These are phyloP conservation scores for Thalassiosira allenii DNA, from an alignment of 352 stramenopile genomes.

Conservation along the genomic window DNA sequence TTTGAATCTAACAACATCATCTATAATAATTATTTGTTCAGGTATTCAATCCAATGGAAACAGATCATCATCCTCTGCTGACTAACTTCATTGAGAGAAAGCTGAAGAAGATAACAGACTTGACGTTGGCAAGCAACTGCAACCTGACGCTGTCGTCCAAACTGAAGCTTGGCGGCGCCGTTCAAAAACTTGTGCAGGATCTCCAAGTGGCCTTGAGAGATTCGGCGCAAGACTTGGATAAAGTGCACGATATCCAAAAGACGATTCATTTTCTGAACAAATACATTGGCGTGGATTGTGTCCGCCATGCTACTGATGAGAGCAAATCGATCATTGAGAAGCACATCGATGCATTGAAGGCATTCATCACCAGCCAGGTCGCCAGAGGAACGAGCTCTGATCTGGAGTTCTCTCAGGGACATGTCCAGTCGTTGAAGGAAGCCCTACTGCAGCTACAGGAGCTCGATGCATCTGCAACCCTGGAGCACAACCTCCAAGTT, in stretches of 20 bases:
- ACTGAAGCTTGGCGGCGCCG: slow-evolving; percentile 47
- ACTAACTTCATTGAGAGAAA: slow-evolving; percentile 30
- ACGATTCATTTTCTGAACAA: slow-evolving; percentile 45
- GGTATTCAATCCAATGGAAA: too few relatives aligned
- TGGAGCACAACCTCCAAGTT: not conserved
- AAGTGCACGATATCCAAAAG: slow-evolving; percentile 40
- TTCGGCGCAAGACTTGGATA: slow-evolving; percentile 23
- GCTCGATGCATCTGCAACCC: slow-evolving; percentile 14
- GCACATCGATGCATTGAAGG: slow-evolving; percentile 16
- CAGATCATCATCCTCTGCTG: too few relatives aligned
- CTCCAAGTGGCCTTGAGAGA: slow-evolving; percentile 20
- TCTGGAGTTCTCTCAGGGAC: slow-evolving; percentile 35
- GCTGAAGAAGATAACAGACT: slow-evolving; percentile 33
- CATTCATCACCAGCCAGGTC: slow-evolving; percentile 22
- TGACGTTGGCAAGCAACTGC: slow-evolving; percentile 39
- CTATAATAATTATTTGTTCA: too few relatives aligned
- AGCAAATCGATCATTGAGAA: slow-evolving; percentile 46
- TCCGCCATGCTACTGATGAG: slow-evolving; percentile 31
- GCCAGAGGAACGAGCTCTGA: slow-evolving; percentile 24
- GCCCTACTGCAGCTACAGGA: slow-evolving; percentile 26
- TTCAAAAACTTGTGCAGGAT: slow-evolving; percentile 36
- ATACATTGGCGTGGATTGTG: slow-evolving; percentile 50
- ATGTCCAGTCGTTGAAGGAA: slow-evolving; percentile 30
- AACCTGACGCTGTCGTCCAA: slow-evolving; percentile 57
- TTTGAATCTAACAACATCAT: too few relatives aligned